These are phyloP conservation scores for Reutealis trisperma DNA, from an alignment of 345 rosid species.

Conservation along the genomic window DNA sequence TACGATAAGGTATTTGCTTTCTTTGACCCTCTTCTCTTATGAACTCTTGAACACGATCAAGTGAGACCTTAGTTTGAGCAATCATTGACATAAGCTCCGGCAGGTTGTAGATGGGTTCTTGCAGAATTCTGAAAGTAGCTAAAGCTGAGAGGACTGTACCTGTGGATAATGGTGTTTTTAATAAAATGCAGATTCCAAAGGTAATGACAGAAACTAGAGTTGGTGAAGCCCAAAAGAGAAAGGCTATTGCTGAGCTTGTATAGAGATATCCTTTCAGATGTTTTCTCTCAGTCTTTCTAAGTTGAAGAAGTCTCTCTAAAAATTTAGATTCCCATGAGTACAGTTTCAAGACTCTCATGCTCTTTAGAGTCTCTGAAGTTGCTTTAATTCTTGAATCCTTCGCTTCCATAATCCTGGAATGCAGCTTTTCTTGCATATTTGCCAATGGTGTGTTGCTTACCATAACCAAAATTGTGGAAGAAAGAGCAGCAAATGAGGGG, in stretches of 20 bases:
- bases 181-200: slow-evolving; percentile 51
- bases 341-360: slow-evolving; percentile 56
- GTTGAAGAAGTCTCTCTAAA: slow-evolving; percentile 45
- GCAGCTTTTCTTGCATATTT: slow-evolving; percentile 51
- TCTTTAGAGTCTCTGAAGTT: slow-evolving; percentile 61
- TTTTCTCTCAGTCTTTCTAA: slow-evolving; percentile 52
- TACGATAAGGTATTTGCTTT: slow-evolving; percentile 21
- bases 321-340: slow-evolving; percentile 55
- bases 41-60: slow-evolving; percentile 49
- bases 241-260: slow-evolving; percentile 57
- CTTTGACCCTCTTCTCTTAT: slow-evolving; percentile 47
- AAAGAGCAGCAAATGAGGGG: slow-evolving; percentile 56
- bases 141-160: slow-evolving; percentile 60
- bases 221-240: slow-evolving; percentile 65
- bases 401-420: slow-evolving; percentile 60
- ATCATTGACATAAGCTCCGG: slow-evolving; percentile 65
- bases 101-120: slow-evolving; percentile 64
- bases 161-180: slow-evolving; percentile 42
- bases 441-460: slow-evolving; percentile 69
- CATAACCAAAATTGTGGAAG: slow-evolving; percentile 56
- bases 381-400: slow-evolving; percentile 42
- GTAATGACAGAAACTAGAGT: slow-evolving; percentile 57
- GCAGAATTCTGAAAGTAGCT: slow-evolving; percentile 60
- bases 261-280: slow-evolving; percentile 53
- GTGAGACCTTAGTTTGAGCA: slow-evolving; percentile 55